A percentile compares a stretch with the other conserved stretches of the same genome.
These are phyloP conservation scores for Tubosaeta sp. DNA, from an alignment of 768 basidiomycete species.

Conservation along the genomic window DNA sequence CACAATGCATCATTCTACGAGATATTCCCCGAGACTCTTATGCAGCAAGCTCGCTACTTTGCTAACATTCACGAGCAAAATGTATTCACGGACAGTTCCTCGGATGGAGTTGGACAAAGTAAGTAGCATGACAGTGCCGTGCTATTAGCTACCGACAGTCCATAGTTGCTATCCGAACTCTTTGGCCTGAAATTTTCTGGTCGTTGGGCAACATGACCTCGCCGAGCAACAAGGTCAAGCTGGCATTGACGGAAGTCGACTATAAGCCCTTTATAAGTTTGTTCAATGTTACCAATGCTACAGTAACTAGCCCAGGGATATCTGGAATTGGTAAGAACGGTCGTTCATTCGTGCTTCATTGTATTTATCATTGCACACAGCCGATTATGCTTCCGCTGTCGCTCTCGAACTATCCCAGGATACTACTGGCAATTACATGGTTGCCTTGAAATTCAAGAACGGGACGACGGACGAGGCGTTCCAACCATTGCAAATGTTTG, in stretches of 20 bases:
- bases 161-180: slow-evolving; percentile 74
- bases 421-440: slow-evolving; percentile 62
- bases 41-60: slow-evolving; percentile 67
- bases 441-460: slow-evolving; percentile 81
- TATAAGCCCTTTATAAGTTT: slow-evolving; percentile 89
- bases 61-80: slow-evolving; percentile 76
- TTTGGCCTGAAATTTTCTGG: slow-evolving; percentile 65
- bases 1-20: slow-evolving; percentile 80
- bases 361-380: slow-evolving; percentile 32
- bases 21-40: slow-evolving; percentile 62
- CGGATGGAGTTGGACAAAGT: slow-evolving; percentile 73
- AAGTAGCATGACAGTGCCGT: slow-evolving; percentile 23
- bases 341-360: neutral
- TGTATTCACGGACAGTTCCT: slow-evolving; percentile 60
- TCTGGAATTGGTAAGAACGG: slow-evolving; percentile 55
- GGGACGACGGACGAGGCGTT: slow-evolving; percentile 55
- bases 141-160: neutral
- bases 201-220: slow-evolving; percentile 74
- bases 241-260: slow-evolving; percentile 71
- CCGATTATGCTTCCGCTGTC: slow-evolving; percentile 66
- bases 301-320: slow-evolving; percentile 54
- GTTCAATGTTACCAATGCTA: slow-evolving; percentile 71
- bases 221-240: slow-evolving; percentile 68
- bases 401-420: slow-evolving; percentile 66
- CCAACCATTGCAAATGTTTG: slow-evolving; percentile 65